Percentiles rank a stretch among this genome's conserved stretches.
These are phyloP conservation scores for Sorghum bicolor DNA, from an alignment of 176 grass and related monocot species.

Conservation along the genomic window DNA sequence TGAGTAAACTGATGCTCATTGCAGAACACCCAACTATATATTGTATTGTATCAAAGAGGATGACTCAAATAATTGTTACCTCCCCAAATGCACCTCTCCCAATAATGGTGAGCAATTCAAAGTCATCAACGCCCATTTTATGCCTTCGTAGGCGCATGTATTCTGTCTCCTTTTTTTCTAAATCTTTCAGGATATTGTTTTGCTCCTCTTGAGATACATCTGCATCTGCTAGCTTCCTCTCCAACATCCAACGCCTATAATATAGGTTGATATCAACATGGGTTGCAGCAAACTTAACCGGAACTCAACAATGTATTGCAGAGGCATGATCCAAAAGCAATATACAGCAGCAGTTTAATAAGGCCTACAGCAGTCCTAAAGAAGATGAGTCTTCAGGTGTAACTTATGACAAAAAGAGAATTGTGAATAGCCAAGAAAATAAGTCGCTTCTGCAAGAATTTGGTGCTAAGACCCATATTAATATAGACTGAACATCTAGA, in stretches of 20 bases:
- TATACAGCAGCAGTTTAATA: background rate
- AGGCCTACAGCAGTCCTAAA: background rate
- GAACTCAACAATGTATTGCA: background rate
- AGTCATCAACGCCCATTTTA: slow-evolving; percentile 86
- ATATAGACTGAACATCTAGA: background rate
- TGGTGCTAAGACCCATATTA: background rate
- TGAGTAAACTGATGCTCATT: slow-evolving; percentile 13
- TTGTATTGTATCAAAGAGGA: background rate
- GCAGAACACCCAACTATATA: background rate
- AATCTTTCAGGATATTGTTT: slow-evolving; percentile 56
- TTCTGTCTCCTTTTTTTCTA: slow-evolving; percentile 71
- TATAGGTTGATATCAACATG: slow-evolving; percentile 23
- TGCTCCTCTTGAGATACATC: slow-evolving; percentile 74
- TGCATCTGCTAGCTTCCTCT: slow-evolving; percentile 77
- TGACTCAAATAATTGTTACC: slow-evolving; percentile 24
- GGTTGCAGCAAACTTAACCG: slow-evolving; percentile 8
- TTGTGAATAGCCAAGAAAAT: background rate
- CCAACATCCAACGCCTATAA: slow-evolving; percentile 57
- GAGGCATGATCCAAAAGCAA: background rate
- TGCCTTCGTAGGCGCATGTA: slow-evolving; percentile 66
- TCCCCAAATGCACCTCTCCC: slow-evolving; percentile 84
- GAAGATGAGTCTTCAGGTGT: background rate
- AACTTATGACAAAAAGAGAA: slow-evolving; percentile 9
- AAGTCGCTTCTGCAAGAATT: background rate
- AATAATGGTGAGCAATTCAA: slow-evolving; percentile 77